Percentiles rank a stretch among this genome's conserved stretches.
phyloP scores from a whole-genome alignment of 208 protist species.

The Leishmania martiniquensis region DNA sequence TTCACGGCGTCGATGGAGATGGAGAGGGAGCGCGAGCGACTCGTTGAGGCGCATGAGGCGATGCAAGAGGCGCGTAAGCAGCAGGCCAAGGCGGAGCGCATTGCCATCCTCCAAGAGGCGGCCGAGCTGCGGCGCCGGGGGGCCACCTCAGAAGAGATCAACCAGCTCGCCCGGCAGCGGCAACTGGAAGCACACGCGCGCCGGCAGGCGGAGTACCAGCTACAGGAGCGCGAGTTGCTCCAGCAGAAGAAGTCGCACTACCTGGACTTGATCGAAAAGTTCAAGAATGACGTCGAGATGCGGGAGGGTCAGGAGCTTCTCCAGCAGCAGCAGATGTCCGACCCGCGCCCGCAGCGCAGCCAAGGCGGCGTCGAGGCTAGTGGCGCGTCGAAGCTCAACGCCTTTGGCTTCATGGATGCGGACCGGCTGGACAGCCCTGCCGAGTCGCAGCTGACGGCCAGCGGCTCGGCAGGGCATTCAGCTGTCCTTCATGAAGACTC shows the following conservation, averaged over 20 bases:
- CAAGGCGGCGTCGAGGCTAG: neutral
- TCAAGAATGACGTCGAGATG: conserved; percentile 72
- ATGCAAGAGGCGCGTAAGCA: conserved; percentile 65
- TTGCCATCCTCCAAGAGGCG: conserved; percentile 58
- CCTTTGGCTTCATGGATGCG: conserved; percentile 73
- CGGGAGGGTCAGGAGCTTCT: conserved; percentile 78
- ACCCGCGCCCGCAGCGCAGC: neutral
- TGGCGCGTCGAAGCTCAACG: conserved; percentile 30
- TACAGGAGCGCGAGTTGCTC: conserved; percentile 65
- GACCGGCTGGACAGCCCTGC: conserved; percentile 31
- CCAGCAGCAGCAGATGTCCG: conserved; percentile 18
- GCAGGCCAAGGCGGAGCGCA: conserved; percentile 50
- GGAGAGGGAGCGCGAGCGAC: conserved; percentile 74
- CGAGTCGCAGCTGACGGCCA: conserved; percentile 7
- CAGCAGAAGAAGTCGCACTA: conserved; percentile 54
- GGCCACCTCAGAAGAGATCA: conserved; percentile 49
- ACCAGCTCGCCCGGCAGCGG: conserved; percentile 42
- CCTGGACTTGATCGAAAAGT: conserved; percentile 68
- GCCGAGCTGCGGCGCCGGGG: conserved; percentile 61
- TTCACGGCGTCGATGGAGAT: conserved; percentile 88
- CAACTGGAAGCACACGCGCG: conserved; percentile 60
- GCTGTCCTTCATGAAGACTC: neutral
- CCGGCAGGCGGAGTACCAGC: conserved; percentile 71
- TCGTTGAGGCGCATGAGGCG: conserved; percentile 71
- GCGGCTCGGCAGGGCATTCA: neutral